Evolutionary conservation across 1,284 basidiomycete species (phyloP).

Genomic region (Papiliotrema laurentii): DNA sequence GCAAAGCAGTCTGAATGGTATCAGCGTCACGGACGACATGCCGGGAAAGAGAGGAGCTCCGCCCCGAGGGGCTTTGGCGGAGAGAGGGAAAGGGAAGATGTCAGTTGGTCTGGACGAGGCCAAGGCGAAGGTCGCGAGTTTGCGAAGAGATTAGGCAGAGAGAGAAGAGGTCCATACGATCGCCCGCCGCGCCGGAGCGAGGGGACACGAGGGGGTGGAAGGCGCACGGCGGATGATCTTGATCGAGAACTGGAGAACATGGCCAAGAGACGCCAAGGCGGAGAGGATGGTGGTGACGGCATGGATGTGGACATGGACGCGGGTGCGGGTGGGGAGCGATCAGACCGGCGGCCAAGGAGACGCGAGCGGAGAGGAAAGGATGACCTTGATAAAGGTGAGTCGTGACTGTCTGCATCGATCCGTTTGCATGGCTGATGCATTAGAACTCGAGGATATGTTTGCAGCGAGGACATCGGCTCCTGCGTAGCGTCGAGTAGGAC

Average conservation of each 20-base stretch:
- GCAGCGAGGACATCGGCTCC: slow-evolving; percentile 10
- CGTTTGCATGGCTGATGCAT: slow-evolving; percentile 2
- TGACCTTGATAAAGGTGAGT: slow-evolving; percentile 40
- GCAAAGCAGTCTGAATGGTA: slow-evolving; percentile 40
- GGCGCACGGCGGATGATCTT: slow-evolving; percentile 31
- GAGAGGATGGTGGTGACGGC: slow-evolving; percentile 10
- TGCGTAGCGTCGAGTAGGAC: neutral
- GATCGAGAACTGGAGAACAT: slow-evolving; percentile 39
- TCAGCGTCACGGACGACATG: slow-evolving; percentile 28
- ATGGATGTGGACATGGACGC: slow-evolving; percentile 10
- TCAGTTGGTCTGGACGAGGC: slow-evolving; percentile 1
- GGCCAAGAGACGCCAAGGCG: slow-evolving; percentile 9
- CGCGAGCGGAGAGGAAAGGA: slow-evolving; percentile 21
- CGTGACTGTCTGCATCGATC: neutral
- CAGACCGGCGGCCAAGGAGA: slow-evolving; percentile 6
- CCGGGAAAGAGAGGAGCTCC: slow-evolving; percentile 34
- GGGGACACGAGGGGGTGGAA: slow-evolving; percentile 3
- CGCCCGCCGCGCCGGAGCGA: slow-evolving; percentile 7
- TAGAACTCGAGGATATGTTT: slow-evolving; percentile 29
- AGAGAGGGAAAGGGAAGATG: slow-evolving; percentile 9
- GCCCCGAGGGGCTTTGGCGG: neutral
- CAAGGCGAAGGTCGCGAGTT: slow-evolving; percentile 33
- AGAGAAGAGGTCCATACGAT: slow-evolving; percentile 18
- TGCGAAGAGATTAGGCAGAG: slow-evolving; percentile 28
- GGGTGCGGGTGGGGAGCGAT: slow-evolving; percentile 6